Percentiles rank a stretch among this genome's conserved stretches.
Conservation (phyloP, 2,329 filamentous ascomycete genomes). For the Ophiocordyceps polyrhachis-furcata region DNA sequence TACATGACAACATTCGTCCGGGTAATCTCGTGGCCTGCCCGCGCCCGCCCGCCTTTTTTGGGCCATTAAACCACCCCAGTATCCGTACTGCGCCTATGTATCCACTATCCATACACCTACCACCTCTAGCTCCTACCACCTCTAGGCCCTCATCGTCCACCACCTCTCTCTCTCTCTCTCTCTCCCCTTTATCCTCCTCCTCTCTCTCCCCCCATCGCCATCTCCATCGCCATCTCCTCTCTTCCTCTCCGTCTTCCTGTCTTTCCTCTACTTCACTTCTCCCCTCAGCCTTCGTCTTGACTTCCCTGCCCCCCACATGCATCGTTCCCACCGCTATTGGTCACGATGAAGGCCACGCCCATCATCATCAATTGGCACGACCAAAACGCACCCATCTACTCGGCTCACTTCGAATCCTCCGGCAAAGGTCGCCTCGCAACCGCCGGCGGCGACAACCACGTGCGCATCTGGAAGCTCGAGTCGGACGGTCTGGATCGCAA, state of each 20-base stretch:
- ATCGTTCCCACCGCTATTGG: conserved; percentile 8
- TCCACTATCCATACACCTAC: too few relatives aligned
- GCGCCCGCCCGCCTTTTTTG: not conserved
- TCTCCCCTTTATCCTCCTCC: not conserved
- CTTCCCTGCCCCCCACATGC: not conserved
- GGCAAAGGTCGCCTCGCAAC: conserved; percentile 86
- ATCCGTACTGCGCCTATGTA: too few relatives aligned
- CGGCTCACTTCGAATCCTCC: conserved; percentile 84
- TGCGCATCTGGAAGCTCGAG: conserved; percentile 87
- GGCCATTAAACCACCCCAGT: not conserved
- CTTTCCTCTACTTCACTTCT: not conserved
- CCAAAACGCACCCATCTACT: conserved; percentile 92
- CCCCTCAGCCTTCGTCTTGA: not conserved
- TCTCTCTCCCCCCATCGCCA: not conserved
- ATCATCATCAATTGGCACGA: conserved; percentile 98
- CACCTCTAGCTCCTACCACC: not conserved
- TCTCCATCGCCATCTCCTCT: too few relatives aligned
- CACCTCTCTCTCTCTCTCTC: not conserved
- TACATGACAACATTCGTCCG: not conserved
- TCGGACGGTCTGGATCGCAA: conserved; percentile 68
- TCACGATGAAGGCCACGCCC: conserved; percentile 82
- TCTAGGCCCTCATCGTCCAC: not conserved
- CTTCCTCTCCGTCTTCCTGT: not conserved
- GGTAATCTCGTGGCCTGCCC: not conserved
- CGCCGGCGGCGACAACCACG: conserved; percentile 89